Conservation (phyloP, 2,329 filamentous ascomycete species). For the Nothophoma quercina region DNA sequence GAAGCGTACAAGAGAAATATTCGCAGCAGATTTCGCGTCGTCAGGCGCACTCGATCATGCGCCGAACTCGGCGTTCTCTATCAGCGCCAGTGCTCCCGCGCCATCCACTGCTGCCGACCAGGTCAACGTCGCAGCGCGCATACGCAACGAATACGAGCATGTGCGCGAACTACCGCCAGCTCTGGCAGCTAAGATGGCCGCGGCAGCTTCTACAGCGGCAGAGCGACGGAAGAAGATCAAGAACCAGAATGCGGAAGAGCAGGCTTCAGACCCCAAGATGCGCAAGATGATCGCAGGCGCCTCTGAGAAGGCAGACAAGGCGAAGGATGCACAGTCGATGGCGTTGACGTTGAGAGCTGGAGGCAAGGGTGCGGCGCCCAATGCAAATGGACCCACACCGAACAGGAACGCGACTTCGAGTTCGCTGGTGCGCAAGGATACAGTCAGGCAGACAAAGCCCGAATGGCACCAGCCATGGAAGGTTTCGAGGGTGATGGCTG, state of each 20-base stretch:
- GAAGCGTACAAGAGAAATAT: conserved; percentile 63
- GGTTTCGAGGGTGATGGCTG: conserved; percentile 94
- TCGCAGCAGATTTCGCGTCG: conserved; percentile 60
- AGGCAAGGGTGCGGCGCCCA: conserved; percentile 57
- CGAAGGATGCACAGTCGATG: conserved; percentile 58
- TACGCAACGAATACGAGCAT: conserved; percentile 77
- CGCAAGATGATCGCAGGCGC: conserved; percentile 74
- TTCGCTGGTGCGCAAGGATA: conserved; percentile 69
- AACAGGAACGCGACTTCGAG: conserved; percentile 60
- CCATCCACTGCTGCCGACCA: conserved; percentile 54
- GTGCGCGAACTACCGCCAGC: conserved; percentile 79
- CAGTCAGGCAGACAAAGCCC: conserved; percentile 74
- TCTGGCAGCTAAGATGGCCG: conserved; percentile 80
- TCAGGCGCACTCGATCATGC: conserved; percentile 52
- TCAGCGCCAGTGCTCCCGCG: conserved; percentile 56
- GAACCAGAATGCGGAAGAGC: conserved; percentile 56
- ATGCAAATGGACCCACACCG: conserved; percentile 63
- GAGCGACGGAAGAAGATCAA: conserved; percentile 70
- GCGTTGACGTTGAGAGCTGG: conserved; percentile 63
- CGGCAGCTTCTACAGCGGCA: conserved; percentile 62
- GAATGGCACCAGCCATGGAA: conserved; percentile 99
- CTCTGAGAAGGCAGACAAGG: conserved; percentile 56
- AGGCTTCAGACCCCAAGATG: conserved; percentile 62
- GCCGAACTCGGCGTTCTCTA: conserved; percentile 48
- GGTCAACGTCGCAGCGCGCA: conserved; percentile 63